Percentiles rank a stretch among this genome's conserved stretches.
phyloP scores from a whole-genome alignment of 2,329 filamentous ascomycete genomes.

The Bipolaris gigantea region DNA sequence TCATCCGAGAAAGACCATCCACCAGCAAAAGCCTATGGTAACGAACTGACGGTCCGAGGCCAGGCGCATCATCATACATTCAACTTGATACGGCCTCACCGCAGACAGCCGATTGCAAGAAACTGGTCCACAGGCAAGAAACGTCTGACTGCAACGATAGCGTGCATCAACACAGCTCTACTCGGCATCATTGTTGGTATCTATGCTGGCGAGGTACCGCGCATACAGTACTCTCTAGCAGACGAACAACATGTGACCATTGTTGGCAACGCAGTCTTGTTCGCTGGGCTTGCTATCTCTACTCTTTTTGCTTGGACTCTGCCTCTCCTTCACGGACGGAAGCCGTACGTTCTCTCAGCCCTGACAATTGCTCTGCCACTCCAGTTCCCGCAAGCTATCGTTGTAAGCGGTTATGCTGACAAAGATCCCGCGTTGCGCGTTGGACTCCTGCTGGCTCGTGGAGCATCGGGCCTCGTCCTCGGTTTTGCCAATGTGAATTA shows the following conservation, averaged over 20 bases:
- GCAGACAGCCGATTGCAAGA: conserved; percentile 67
- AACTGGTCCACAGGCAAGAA: conserved; percentile 72
- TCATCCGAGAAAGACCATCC: conserved; percentile 26
- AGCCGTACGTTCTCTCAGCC: conserved; percentile 72
- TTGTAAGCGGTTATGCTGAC: conserved; percentile 56
- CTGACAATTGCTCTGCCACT: conserved; percentile 71
- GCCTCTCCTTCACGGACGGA: conserved; percentile 73
- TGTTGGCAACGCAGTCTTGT: conserved; percentile 74
- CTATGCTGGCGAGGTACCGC: conserved; percentile 75
- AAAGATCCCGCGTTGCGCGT: conserved; percentile 60
- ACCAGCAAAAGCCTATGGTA: conserved; percentile 17
- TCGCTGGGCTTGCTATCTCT: conserved; percentile 69
- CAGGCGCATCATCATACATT: conserved; percentile 43
- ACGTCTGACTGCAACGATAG: conserved; percentile 66
- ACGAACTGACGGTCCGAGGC: conserved; percentile 25
- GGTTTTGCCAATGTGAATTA: conserved; percentile 80
- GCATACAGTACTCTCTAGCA: conserved; percentile 75
- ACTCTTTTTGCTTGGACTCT: conserved; percentile 74
- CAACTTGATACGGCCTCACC: conserved; percentile 51
- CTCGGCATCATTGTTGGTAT: conserved; percentile 73
- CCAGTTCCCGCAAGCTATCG: conserved; percentile 73
- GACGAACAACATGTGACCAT: conserved; percentile 69
- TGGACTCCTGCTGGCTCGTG: conserved; percentile 64
- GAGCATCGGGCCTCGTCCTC: conserved; percentile 67
- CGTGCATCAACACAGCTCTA: conserved; percentile 72